Evolutionary conservation across 2,329 filamentous ascomycete genomes (phyloP).

Genomic region (Bipolaris oryzae): DNA sequence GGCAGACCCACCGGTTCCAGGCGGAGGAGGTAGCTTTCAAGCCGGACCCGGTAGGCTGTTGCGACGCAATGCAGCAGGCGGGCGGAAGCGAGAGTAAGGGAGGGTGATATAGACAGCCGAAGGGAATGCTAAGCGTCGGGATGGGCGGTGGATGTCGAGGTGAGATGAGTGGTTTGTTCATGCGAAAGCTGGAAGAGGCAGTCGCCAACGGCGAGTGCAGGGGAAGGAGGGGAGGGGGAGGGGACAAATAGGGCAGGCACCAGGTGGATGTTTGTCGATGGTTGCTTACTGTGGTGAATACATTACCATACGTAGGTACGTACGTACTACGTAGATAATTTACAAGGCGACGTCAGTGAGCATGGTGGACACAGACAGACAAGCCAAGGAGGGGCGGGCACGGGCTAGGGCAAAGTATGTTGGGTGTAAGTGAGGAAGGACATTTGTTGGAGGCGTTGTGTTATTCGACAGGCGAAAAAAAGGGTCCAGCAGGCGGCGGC

Average conservation of each 20-base stretch:
- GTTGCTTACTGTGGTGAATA: too few relatives aligned
- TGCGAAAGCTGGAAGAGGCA: conserved; percentile 5
- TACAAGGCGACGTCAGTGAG: too few relatives aligned
- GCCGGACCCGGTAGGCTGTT: conserved; percentile 3
- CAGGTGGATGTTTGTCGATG: too few relatives aligned
- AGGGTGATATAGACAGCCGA: conserved; percentile 21
- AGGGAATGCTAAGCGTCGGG: conserved; percentile 11
- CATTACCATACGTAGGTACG: too few relatives aligned
- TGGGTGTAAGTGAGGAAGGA: background rate
- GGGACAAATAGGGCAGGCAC: conserved; percentile 1
- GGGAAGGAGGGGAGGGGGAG: background rate
- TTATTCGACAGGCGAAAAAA: too few relatives aligned
- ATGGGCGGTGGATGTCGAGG: conserved; percentile 4
- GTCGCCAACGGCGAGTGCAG: background rate
- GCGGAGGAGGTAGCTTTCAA: conserved; percentile 24
- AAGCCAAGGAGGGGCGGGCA: background rate
- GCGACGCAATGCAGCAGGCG: conserved; percentile 1
- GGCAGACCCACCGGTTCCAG: conserved; percentile 32
- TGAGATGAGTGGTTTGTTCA: conserved; percentile 13
- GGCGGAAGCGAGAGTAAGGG: conserved; percentile 23
- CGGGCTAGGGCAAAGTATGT: background rate
- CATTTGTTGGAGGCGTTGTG: too few relatives aligned
- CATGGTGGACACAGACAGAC: too few relatives aligned
- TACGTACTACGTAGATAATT: too few relatives aligned
- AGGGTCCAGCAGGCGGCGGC: too few relatives aligned